Evolutionary conservation across 2,329 filamentous ascomycete species (phyloP).

Genomic region (Venturia nashicola): DNA sequence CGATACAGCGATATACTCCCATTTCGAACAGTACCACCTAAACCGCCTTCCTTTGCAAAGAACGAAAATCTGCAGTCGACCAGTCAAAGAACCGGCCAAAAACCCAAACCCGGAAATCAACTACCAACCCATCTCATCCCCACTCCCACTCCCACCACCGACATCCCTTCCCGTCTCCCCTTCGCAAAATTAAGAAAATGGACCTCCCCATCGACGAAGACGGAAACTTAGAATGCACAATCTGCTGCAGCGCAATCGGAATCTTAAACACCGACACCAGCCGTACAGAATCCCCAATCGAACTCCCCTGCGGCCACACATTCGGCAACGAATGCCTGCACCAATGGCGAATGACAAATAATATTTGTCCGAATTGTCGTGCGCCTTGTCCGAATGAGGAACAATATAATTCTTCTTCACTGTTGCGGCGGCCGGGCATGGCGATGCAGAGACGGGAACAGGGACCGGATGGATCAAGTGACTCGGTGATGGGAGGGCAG

Average conservation of each 20-base stretch:
- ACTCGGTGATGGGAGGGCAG: not conserved
- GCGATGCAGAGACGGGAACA: not conserved
- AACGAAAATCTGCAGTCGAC: too few relatives aligned
- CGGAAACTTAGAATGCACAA: not conserved
- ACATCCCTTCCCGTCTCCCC: too few relatives aligned
- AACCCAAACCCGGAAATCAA: too few relatives aligned
- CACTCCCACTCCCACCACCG: too few relatives aligned
- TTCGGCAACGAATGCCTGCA: not conserved
- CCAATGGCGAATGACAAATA: not conserved
- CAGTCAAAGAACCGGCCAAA: too few relatives aligned
- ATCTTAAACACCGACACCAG: too few relatives aligned
- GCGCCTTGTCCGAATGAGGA: not conserved
- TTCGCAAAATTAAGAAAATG: not conserved
- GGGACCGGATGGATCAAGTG: not conserved
- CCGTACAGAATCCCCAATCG: not conserved
- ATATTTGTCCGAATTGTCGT: not conserved
- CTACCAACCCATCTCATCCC: too few relatives aligned
- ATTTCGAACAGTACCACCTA: too few relatives aligned
- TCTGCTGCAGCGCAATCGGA: not conserved
- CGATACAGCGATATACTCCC: too few relatives aligned
- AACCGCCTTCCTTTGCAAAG: too few relatives aligned
- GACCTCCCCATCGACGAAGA: not conserved
- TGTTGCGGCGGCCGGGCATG: not conserved
- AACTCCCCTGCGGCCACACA: not conserved
- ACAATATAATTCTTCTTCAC: not conserved